phyloP scores from a whole-genome alignment of 768 basidiomycete species.

The Infundibulicybe gibba region DNA sequence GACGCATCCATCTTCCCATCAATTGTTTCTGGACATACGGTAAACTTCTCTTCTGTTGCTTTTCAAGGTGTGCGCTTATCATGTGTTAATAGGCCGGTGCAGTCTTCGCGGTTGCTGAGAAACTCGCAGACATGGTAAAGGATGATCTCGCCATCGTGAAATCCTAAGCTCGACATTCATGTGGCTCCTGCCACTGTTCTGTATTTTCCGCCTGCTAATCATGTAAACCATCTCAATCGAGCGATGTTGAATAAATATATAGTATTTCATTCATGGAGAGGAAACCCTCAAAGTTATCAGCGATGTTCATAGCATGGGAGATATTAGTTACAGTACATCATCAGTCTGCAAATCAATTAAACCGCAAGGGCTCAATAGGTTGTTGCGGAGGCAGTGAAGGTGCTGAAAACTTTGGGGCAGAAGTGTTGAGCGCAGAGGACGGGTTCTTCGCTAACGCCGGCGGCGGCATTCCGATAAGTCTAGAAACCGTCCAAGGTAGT shows the following conservation, averaged over 20 bases:
- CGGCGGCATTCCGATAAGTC: conserved; percentile 80
- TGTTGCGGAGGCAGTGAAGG: conserved; percentile 38
- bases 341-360: conserved; percentile 22
- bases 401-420: conserved; percentile 10
- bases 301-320: neutral
- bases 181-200: conserved; percentile 1
- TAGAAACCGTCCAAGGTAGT: conserved; percentile 76
- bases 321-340: conserved; percentile 4
- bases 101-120: conserved; percentile 27
- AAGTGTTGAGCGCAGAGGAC: conserved; percentile 22
- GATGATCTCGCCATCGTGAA: neutral
- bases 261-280: too few relatives aligned
- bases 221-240: neutral
- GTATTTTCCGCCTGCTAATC: too few relatives aligned
- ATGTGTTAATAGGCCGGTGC: conserved; percentile 20
- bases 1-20: conserved; percentile 38
- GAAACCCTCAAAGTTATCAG: too few relatives aligned
- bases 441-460: conserved; percentile 47
- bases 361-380: conserved; percentile 40
- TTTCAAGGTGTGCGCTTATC: neutral
- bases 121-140: conserved; percentile 27
- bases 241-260: neutral
- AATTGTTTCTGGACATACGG: conserved; percentile 39
- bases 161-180: conserved; percentile 7
- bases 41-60: conserved; percentile 7